Base-by-base conservation (phyloP, 2,329 filamentous ascomycete genomes). In the Corynespora cassiicola region DNA sequence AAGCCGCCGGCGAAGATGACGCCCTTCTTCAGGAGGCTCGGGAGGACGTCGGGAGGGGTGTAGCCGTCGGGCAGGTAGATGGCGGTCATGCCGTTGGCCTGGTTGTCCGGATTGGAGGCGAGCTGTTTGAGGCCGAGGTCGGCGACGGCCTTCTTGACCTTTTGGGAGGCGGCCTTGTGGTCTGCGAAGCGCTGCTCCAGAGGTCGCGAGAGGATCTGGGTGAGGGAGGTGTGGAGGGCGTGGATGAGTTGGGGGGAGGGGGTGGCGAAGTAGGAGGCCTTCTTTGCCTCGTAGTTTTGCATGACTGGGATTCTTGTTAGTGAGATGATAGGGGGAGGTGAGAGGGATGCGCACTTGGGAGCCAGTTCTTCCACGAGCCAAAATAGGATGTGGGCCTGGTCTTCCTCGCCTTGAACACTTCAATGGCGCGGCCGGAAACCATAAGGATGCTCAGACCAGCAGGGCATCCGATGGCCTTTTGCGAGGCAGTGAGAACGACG, bases 241-340 rank as follows among this genome's bases (percentile, higher is more conserved):
- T 88, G 92, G 55, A 99, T 79, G 33, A 99, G 82, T 73, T 99
- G 94, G 10, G 94, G 94, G 4, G 91, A 90, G 1, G 94, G 94
- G 1, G 94, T 99, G 23, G 94, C 94, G 65, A 99, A 99, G 78
- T 99, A 99, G 2, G 90, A 95, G 23, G 94, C 84, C 76, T 97
- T 99, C 77, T 91, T 90, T 50, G 90, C 89, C 75, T 99, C 94
- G 72, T 99, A 99, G 75, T 96, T 97, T 75, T 94, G 85, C 92
- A 99, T 97, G 71, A 99, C 87, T 88, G 43, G 11, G 14, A 26
- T 22, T 4, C 7, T 31, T 33, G 65, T 56, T 20, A 19, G 14
- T 8, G 2, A 2, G 10, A 6, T n/a, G 26, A 4, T 11, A 8
- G 18, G 20, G 7, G 19, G 8, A 20, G 9, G 16, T 17, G 14